Conservation (phyloP, 768 basidiomycete species). For the Phallus indusiatus region DNA sequence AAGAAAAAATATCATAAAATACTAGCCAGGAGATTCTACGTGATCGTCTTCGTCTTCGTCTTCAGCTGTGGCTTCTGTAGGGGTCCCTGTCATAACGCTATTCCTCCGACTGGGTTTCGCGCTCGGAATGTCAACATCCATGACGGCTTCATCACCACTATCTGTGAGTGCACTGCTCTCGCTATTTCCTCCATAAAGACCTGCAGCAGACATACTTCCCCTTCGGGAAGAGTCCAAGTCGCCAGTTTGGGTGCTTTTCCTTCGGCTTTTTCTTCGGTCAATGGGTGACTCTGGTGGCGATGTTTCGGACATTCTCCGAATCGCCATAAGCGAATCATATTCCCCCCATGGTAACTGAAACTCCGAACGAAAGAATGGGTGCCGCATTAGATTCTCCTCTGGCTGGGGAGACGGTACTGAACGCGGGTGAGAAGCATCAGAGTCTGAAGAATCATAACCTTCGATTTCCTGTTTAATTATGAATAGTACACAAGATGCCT, state of each 20-base stretch:
- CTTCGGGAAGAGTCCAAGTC: constrained; percentile 38
- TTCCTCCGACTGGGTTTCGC: constrained; percentile 49
- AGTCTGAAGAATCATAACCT: constrained; percentile 34
- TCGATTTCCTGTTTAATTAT: constrained; percentile 31
- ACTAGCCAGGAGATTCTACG: constrained; percentile 23
- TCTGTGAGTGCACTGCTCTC: constrained; percentile 81
- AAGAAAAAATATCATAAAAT: background rate
- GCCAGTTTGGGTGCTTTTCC: constrained; percentile 27
- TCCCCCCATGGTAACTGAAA: constrained; percentile 36
- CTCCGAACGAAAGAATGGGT: constrained; percentile 70
- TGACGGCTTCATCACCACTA: constrained; percentile 56
- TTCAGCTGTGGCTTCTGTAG: constrained; percentile 56
- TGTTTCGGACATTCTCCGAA: constrained; percentile 55
- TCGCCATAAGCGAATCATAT: constrained; percentile 49
- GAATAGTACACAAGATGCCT: background rate
- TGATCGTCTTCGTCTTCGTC: constrained; percentile 52
- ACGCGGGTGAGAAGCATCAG: constrained; percentile 35
- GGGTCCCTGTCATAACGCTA: constrained; percentile 63
- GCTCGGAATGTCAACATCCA: constrained; percentile 18
- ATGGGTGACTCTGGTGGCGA: constrained; percentile 49
- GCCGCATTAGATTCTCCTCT: constrained; percentile 53
- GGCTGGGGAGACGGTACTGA: constrained; percentile 58
- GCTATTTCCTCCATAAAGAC: constrained; percentile 72
- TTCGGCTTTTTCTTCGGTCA: constrained; percentile 22
- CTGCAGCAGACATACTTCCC: constrained; percentile 49